Base-by-base conservation (phyloP, 2,329 filamentous ascomycete genomes). In the Ilyonectria destructans region DNA sequence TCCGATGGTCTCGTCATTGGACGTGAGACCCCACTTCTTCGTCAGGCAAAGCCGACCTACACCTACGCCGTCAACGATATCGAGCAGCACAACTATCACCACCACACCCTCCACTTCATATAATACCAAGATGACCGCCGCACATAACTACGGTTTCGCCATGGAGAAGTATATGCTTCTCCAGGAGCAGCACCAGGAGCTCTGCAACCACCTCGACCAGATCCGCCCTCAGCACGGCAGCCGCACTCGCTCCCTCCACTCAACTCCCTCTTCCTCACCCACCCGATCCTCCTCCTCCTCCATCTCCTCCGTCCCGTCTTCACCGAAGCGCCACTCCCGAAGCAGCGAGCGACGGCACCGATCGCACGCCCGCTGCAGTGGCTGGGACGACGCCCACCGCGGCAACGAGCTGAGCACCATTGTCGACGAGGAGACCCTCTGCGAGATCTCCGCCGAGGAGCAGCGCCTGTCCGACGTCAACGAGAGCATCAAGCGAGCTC, bases 211-310 rank as follows among this genome's bases (percentile, higher is more conserved):
- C 68, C 85, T 89, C 67, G 82, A 88, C 71, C 83, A 85, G 67
- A 84, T 89, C 59, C 85, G 84, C 48, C 84, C 81, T 19, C 83
- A 81, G 55, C 81, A 79, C 29, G 70, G 66, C 19, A 75, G 72
- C 13, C 69, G 75, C 7, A 75, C 71, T n/a, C 79, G 81, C 15
- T 82, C 83, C 2, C 80, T 81, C 12, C 73, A 80, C 56, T 83
- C 83, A 2, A 85, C 90, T 77, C 85, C 90, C 79, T 81, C 90
- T 77, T 86, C 87, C 77, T 91, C 91, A 77, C 88, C 86, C 76
- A 84, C 88, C 80, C 77, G 91, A 82, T 78, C 86, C 86, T 70
- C 87, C 2, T 67, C 64, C 1, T 67, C 86, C 74, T 85, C 87
- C 62, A 84, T 85, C 49, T 69, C 80, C 79, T 75, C 86, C 83